Percentiles rank a stretch among this genome's conserved stretches.
Conservation (phyloP, 306 rosid species). For the Casuarina glauca region DNA sequence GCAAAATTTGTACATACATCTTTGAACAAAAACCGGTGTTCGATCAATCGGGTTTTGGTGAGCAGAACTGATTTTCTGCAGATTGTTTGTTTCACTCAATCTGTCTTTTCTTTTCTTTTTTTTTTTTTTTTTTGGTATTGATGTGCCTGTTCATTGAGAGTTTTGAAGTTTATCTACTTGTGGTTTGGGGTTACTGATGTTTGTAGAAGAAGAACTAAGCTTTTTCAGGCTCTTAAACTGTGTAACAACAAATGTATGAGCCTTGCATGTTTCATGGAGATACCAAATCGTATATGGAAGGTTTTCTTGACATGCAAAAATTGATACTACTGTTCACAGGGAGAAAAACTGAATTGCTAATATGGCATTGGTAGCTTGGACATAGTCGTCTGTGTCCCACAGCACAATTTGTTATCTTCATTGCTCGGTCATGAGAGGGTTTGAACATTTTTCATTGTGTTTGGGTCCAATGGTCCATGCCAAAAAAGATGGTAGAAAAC, state of each 20-base stretch:
- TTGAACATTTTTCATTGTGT: not conserved
- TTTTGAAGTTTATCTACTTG: not conserved
- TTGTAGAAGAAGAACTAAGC: not conserved
- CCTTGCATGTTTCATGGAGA: not conserved
- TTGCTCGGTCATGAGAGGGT: not conserved
- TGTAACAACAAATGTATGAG: not conserved
- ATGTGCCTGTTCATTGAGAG: not conserved
- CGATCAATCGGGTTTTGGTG: conserved; percentile 92
- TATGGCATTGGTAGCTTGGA: not conserved
- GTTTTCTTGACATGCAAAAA: not conserved
- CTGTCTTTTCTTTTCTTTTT: not conserved
- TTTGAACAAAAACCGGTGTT: conserved; percentile 86
- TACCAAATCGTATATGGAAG: not conserved
- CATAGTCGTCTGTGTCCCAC: not conserved
- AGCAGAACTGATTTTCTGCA: conserved; percentile 31
- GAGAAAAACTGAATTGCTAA: not conserved
- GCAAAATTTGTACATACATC: conserved; percentile 97
- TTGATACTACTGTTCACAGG: not conserved
- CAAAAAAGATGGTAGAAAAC: too few relatives aligned
- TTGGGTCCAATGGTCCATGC: not conserved
- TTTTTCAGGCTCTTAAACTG: not conserved
- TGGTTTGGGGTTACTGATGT: not conserved
- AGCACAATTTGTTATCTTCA: not conserved
- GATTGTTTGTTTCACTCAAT: not conserved
- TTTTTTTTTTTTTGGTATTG: conserved; percentile 15